phyloP scores from a whole-genome alignment of 164 flowering plant genomes.

The Sedum album region DNA sequence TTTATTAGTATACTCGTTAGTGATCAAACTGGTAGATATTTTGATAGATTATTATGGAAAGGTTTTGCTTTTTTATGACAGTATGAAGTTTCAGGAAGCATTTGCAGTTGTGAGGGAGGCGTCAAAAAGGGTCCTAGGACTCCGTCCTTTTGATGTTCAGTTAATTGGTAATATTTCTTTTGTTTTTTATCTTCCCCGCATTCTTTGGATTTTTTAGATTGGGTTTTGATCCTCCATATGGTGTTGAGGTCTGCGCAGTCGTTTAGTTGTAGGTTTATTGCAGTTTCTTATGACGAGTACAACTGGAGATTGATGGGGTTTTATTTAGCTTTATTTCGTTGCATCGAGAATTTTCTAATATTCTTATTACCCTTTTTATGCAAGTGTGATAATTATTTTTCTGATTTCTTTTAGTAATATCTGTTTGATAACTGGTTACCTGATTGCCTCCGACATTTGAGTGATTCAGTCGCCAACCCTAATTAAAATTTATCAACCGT shows the following conservation, averaged over 20 bases:
- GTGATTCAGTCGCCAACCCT: not conserved
- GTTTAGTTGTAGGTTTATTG: not conserved
- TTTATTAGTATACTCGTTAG: too few species aligned
- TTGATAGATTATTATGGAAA: not conserved
- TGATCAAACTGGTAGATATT: not conserved
- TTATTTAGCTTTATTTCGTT: too few species aligned
- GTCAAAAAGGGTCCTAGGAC: constrained; percentile 89
- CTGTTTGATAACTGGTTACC: too few species aligned
- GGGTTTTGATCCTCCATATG: not conserved
- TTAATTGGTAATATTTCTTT: constrained; percentile 49
- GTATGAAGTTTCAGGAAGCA: constrained; percentile 63
- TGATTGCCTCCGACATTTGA: too few species aligned
- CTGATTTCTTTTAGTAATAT: too few species aligned
- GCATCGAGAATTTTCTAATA: too few species aligned
- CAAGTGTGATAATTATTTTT: not conserved
- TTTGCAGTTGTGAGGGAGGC: constrained; percentile 96
- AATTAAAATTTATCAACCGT: not conserved
- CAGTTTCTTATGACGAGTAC: not conserved
- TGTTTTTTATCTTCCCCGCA: not conserved
- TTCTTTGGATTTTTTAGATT: not conserved
- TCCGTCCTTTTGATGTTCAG: constrained; percentile 97
- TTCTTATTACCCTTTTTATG: not conserved
- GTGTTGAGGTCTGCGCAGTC: not conserved
- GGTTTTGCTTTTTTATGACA: not conserved
- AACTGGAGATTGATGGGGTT: too few species aligned